Evolutionary conservation across 768 basidiomycete species (phyloP).

Genomic region (Tulasnella sp.): DNA sequence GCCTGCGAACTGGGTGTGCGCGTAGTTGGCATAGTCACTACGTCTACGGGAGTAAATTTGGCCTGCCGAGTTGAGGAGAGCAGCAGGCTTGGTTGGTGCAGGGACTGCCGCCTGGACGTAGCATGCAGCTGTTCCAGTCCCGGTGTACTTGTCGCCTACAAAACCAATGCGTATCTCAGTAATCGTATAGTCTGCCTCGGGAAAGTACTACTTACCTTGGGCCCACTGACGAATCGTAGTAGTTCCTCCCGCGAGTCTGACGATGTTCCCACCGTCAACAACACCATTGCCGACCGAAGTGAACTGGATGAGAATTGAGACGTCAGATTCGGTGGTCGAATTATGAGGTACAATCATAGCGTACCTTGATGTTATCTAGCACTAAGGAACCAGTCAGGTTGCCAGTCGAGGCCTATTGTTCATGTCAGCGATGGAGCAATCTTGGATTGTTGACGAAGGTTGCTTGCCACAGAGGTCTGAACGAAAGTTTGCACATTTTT

Average conservation of each 20-base stretch:
- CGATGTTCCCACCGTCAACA: constrained; percentile 39
- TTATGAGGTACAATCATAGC: constrained; percentile 19
- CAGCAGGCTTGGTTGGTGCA: constrained; percentile 42
- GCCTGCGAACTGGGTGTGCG: constrained; percentile 36
- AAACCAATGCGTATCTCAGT: too few species aligned
- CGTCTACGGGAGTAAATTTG: background rate
- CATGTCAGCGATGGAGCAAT: background rate
- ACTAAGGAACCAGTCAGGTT: constrained; percentile 48
- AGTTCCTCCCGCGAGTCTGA: constrained; percentile 30
- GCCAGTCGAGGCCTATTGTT: constrained; percentile 18
- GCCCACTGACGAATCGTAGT: constrained; percentile 57
- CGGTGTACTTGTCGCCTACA: constrained; percentile 41
- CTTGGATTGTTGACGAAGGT: constrained; percentile 15
- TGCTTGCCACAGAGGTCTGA: constrained; percentile 41
- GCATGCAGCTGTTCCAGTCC: constrained; percentile 31
- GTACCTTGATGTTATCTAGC: constrained; percentile 53
- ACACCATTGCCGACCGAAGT: constrained; percentile 44
- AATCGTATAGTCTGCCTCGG: too few species aligned
- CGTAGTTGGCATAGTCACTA: constrained; percentile 41
- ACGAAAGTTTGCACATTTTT: constrained; percentile 53
- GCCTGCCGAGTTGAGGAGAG: constrained; percentile 37
- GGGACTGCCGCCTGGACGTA: constrained; percentile 45
- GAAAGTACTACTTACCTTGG: too few species aligned
- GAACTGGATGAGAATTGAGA: too few species aligned
- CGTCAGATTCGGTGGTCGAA: too few species aligned